Percentiles rank a stretch among this genome's conserved stretches.
Conservation (phyloP, 1,284 basidiomycete species). For the Quambalaria eucalypti region DNA sequence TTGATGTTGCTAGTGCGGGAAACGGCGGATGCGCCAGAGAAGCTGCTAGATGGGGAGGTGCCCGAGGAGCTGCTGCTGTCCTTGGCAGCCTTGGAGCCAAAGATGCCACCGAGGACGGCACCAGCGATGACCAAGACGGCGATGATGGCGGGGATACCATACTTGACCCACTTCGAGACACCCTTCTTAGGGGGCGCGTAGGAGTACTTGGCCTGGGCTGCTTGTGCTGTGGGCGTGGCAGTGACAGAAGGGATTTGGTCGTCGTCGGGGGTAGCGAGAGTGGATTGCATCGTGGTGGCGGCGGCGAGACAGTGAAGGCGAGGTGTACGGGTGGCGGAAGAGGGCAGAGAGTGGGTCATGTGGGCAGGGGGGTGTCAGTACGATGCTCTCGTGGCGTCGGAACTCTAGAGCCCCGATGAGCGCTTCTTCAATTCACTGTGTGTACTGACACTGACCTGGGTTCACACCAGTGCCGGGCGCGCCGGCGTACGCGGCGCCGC, state of each 20-base stretch:
- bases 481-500: conserved; percentile 4
- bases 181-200: conserved; percentile 35
- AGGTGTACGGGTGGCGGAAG: not conserved
- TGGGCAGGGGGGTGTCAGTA: too few relatives aligned
- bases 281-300: not conserved
- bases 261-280: not conserved
- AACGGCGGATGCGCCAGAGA: conserved; percentile 2
- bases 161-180: conserved; percentile 35
- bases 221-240: conserved; percentile 16
- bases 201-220: conserved; percentile 26
- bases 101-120: conserved; percentile 67
- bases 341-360: too few relatives aligned
- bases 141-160: conserved; percentile 30
- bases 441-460: not conserved
- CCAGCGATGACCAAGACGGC: conserved; percentile 58
- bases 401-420: too few relatives aligned
- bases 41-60: conserved; percentile 15
- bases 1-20: conserved; percentile 18
- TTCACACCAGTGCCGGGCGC: not conserved
- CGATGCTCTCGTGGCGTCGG: too few relatives aligned
- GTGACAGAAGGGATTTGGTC: not conserved
- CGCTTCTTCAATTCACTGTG: not conserved
- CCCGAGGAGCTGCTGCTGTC: conserved; percentile 40
- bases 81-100: conserved; percentile 55
- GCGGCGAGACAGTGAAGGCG: not conserved